Evolutionary conservation across 306 rosid genomes (phyloP), one percentile per base, ranked within the genome.

Genomic region (Hippophae gyantsensis): DNA sequence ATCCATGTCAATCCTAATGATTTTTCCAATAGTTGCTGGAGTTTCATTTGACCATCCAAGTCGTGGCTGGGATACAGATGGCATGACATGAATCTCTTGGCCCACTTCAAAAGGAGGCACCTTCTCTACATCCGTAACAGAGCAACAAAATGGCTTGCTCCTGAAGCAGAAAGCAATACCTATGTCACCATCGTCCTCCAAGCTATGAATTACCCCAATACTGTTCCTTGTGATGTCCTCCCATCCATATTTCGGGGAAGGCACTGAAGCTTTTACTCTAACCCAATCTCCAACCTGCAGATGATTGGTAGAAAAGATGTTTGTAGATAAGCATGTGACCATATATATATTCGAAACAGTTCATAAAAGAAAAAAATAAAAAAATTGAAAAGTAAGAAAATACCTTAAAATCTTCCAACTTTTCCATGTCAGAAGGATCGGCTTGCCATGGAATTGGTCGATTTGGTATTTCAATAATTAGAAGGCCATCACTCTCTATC

Each of bases 371-470:
- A 46, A 43, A 32, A 18, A 18, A 60, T 18, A 62, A 57, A 45
- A 45, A 52, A 63, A 44, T 42, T 58, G 26, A 56, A 26, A 42
- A 43, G 57, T 40, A 9, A 65, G 43, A 71, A 46, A 46, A 60
- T 77, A 92, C 99, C 99, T 85, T 81, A 65, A 92, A 92, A 72
- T 88, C 86, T 76, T 92, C 99, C 81, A 92, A 82, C 78, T 85
- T 92, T 79, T 92, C 99, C 96, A 92, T 80, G 70, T 92, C 99
- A 43, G 99, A 85, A 56, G 99, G 95, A 78, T 92, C 99, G 52
- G 99, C 95, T 72, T 83, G 99, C 99, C 99, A 92, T 58, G 96
- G 87, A 66, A 84, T 92, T 58, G 99, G 99, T 63, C 99, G 84
- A 69, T 81, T 84, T 58, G 95, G 84, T 81, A 92, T 85, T 25